Base-by-base conservation (phyloP, 139 green algal genomes). In the Micromonas pusilla region DNA sequence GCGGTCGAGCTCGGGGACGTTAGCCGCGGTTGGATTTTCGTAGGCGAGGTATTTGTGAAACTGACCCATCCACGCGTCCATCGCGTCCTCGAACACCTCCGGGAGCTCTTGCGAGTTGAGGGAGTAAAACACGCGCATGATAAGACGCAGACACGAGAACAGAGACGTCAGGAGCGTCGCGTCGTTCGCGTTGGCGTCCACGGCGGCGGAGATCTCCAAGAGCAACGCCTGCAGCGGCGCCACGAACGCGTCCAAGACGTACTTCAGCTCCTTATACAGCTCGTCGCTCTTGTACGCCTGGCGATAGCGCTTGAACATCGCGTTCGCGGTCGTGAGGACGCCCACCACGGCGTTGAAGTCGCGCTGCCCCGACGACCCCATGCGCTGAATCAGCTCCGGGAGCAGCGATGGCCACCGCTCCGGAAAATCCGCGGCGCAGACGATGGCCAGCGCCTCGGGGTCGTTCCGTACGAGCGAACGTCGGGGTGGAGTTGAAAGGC, bases 291-390 rank as follows among this genome's bases (percentile, higher is more conserved):
- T 90, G 74, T 87, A 89, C 81, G 90, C 81, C 53, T 86, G 70
- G 39, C 93, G 73, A 84, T 93, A 97, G 25, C 95, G 84, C 85
- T 97, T 96, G 86, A 95, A 98, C 70, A 99, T 97, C 62, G 91
- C 92, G 86, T 98, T 97, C 34, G 91, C 92, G 0, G 93, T 96
- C 34, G 85, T 79, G 33, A 97, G 83, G 64, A 97, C 92, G 0
- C 95, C 95, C 26, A 87, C 86, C 31, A 95, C 86, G 1, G 86
- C 83, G 39, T 67, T 68, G 25, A 83, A 78, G 83, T 96, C 90
- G 65, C 2, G 23, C 20, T 4, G 32, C 23, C 26, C 52, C 23
- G 71, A 2, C 53, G 64, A 68, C 45, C 52, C 77, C 19, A 98
- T 82, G 52, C 91, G 85, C 33, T 87, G 60, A 32, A 94, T 86